A percentile compares a stretch with the other conserved stretches of the same genome.
Evolutionary conservation across 352 stramenopile species (phyloP).

Genomic region (Elongisporangium anandrum): DNA sequence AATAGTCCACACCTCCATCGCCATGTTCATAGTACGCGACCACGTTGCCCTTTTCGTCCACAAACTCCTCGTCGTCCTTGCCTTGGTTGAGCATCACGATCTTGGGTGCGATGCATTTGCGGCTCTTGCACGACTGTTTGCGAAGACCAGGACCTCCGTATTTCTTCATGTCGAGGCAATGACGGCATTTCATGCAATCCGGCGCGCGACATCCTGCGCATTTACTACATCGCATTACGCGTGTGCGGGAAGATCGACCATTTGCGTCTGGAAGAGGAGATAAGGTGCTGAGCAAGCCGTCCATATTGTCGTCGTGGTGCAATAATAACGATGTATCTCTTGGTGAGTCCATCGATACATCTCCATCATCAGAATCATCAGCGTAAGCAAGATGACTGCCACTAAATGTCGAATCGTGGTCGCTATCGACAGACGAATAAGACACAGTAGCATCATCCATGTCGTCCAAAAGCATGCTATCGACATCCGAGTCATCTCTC

Average conservation of each 20-base stretch:
- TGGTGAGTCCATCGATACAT: slow-evolving; percentile 24
- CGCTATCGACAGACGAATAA: slow-evolving; percentile 56
- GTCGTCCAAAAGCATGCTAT: slow-evolving; percentile 13
- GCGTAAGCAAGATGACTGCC: no score
- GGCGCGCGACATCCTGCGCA: slow-evolving; percentile 62
- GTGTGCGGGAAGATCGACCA: slow-evolving; percentile 34
- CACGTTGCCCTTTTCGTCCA: slow-evolving; percentile 44
- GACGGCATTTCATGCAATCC: slow-evolving; percentile 73
- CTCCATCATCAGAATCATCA: slow-evolving; percentile 1
- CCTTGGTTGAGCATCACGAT: slow-evolving; percentile 64
- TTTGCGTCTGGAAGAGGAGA: not conserved
- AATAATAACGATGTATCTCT: slow-evolving; percentile 23
- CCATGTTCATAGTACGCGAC: slow-evolving; percentile 21
- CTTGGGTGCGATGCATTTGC: slow-evolving; percentile 71
- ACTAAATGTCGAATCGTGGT: slow-evolving; percentile 28
- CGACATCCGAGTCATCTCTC: slow-evolving; percentile 31
- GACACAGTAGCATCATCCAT: slow-evolving; percentile 27
- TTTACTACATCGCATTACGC: slow-evolving; percentile 73
- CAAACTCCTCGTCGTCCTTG: slow-evolving; percentile 37
- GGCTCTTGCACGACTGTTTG: slow-evolving; percentile 80
- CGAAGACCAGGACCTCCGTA: slow-evolving; percentile 72
- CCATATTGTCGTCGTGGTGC: slow-evolving; percentile 29
- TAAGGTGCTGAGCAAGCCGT: not conserved
- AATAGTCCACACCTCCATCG: slow-evolving; percentile 21
- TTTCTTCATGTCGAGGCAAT: slow-evolving; percentile 85